Conservation (phyloP, 352 stramenopile genomes). For the Phytophthora syringae region DNA sequence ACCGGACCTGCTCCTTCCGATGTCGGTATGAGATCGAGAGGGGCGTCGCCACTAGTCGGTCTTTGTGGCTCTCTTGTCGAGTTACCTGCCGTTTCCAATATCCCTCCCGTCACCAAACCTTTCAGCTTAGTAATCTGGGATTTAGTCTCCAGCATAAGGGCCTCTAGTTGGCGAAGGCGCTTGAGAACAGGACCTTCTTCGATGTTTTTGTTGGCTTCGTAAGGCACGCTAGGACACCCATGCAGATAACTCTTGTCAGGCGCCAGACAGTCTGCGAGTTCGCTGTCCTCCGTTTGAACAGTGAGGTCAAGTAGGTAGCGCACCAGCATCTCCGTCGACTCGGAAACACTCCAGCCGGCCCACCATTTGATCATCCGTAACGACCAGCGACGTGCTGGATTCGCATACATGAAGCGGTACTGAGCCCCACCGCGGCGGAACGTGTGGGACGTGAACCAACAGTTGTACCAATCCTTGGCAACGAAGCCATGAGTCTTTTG, state of each 20-base stretch:
- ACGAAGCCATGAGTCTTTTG: not conserved
- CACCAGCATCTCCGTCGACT: constrained; percentile 24
- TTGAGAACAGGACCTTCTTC: constrained; percentile 16
- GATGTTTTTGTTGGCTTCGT: not conserved
- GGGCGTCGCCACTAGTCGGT: too few relatives aligned
- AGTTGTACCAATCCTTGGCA: constrained; percentile 13
- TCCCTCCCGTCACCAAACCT: too few relatives aligned
- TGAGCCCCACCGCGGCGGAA: constrained; percentile 9
- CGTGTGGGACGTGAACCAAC: constrained; percentile 14
- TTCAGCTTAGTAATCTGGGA: not conserved
- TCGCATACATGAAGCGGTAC: constrained; percentile 17
- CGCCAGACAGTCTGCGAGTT: constrained; percentile 11
- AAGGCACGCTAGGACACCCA: constrained; percentile 10
- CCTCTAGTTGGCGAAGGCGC: constrained; percentile 5
- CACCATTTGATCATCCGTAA: constrained; percentile 24
- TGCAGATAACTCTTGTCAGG: constrained; percentile 19
- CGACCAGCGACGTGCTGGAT: constrained; percentile 11
- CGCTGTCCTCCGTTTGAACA: constrained; percentile 10
- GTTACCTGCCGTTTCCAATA: not conserved
- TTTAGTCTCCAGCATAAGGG: constrained; percentile 8
- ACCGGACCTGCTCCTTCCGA: not conserved
- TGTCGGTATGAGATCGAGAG: not conserved
- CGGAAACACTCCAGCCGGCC: constrained; percentile 16
- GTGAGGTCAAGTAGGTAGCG: constrained; percentile 14
- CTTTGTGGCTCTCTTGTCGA: not conserved